Base-by-base conservation (phyloP, 768 basidiomycete species). In the Steccherinum ochraceum region DNA sequence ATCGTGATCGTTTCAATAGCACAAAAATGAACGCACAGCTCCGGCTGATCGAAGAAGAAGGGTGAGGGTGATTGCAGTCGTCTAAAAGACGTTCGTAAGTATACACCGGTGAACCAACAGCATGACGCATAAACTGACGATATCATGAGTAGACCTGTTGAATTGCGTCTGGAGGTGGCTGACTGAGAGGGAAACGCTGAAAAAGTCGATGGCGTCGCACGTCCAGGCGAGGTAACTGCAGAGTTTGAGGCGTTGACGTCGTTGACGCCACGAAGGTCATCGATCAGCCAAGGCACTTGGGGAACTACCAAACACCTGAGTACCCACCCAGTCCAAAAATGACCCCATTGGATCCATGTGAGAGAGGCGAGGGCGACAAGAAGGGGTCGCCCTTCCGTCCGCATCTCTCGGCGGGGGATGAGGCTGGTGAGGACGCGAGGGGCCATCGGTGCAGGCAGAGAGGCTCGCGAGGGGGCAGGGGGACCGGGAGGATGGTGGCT, bases 61-160 rank as follows among this genome's bases (percentile, higher is more conserved):
- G 0, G 94, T 96, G 45, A 96, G 75, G 4, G 94, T 96, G 62
- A 98, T 93, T 3, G 90, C 78, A 18, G 84, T 83, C 45, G 89
- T 89, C 76, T 77, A 50, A 19, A 12, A 16, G 54, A 45, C 21
- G 50, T 26, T 43, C 7, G 48, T 61, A 45, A 45, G 52, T 27
- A 27, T 30, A 39, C 25, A 5, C 18, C 24, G 21, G 19, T 45
- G 35, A 5, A 19, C 49, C 13, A 10, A 42, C 12, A 54, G 13
- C 4, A 20, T 19, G 23, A 43, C 12, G 30, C 7, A 16, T 35
- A 7, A 25, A 63, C 70, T 55, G 42, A 77, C 76, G 25, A 88
- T 80, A 25, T 68, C 58, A 27, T 69, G 54, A 3, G 71, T 70
- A 0, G 56, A 4, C 50, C 68, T 71, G 40, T 61, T 51, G 50